Conservation (phyloP, 2,329 filamentous ascomycete species). For the Stachybotrys chartarum region DNA sequence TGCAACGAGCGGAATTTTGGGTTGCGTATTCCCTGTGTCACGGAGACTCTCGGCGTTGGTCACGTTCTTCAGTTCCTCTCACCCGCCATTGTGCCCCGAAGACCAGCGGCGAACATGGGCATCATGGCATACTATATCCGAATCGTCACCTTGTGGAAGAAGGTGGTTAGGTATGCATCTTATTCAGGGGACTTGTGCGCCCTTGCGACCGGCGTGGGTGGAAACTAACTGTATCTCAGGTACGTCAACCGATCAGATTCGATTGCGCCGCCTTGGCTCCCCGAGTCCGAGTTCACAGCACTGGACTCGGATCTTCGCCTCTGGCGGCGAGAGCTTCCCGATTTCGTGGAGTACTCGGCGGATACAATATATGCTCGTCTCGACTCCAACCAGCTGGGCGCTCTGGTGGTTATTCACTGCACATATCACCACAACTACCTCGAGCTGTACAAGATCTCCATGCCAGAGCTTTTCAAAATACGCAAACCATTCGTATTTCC, state of each 20-base stretch:
- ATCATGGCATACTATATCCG: slow-evolving; percentile 37
- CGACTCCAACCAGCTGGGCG: slow-evolving; percentile 38
- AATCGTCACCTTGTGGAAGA: slow-evolving; percentile 32
- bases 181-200: background rate
- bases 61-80: slow-evolving; percentile 32
- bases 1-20: slow-evolving; percentile 33
- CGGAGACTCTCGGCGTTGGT: slow-evolving; percentile 31
- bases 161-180: slow-evolving; percentile 25
- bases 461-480: slow-evolving; percentile 37
- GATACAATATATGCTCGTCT: slow-evolving; percentile 38
- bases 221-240: slow-evolving; percentile 11
- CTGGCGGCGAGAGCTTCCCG: slow-evolving; percentile 34
- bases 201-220: background rate
- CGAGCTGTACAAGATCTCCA: slow-evolving; percentile 37
- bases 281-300: slow-evolving; percentile 33
- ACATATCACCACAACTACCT: slow-evolving; percentile 39
- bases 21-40: slow-evolving; percentile 31
- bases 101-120: slow-evolving; percentile 33
- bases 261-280: slow-evolving; percentile 32
- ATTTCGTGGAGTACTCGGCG: slow-evolving; percentile 34
- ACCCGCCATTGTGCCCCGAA: slow-evolving; percentile 29
- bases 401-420: slow-evolving; percentile 35
- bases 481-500: slow-evolving; percentile 32
- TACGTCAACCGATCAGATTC: slow-evolving; percentile 35
- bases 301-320: slow-evolving; percentile 30